A percentile compares a stretch with the other conserved stretches of the same genome.
Evolutionary conservation across 305 asterid species (phyloP).

Genomic region (Fraxinus greggii): DNA sequence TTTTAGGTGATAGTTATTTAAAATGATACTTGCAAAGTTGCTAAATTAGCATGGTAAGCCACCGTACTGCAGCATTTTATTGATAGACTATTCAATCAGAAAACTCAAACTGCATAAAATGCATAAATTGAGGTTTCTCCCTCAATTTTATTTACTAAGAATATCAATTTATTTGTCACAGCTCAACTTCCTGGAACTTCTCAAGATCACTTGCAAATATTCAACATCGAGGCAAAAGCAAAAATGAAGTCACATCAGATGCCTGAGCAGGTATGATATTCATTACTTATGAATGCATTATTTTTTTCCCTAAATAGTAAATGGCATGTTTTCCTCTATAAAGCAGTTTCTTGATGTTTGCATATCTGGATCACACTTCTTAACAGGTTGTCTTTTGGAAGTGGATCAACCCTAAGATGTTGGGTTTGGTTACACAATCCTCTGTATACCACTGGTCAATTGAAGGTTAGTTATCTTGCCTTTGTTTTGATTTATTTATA

Average conservation of each 20-base stretch:
- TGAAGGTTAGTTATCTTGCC: slow-evolving; percentile 56
- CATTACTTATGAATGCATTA: not conserved
- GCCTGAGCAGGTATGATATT: slow-evolving; percentile 86
- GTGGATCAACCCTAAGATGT: slow-evolving; percentile 90
- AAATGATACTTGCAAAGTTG: not conserved
- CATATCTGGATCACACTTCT: slow-evolving; percentile 15
- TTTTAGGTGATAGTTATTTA: not conserved
- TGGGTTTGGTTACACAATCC: slow-evolving; percentile 93
- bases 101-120: not conserved
- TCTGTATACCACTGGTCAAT: slow-evolving; percentile 95
- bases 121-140: not conserved
- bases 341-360: slow-evolving; percentile 16
- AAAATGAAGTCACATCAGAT: slow-evolving; percentile 92
- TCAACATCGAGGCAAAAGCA: slow-evolving; percentile 94
- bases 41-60: slow-evolving; percentile 9
- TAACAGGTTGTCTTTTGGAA: slow-evolving; percentile 95
- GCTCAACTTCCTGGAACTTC: slow-evolving; percentile 96
- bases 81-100: not conserved
- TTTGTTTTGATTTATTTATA: not conserved
- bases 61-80: not conserved
- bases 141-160: slow-evolving; percentile 29
- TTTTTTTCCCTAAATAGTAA: slow-evolving; percentile 18
- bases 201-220: slow-evolving; percentile 95
- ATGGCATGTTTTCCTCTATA: slow-evolving; percentile 1
- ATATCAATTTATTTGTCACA: slow-evolving; percentile 41